These are phyloP conservation scores for Phlebopus sp. DNA, from an alignment of 1,284 basidiomycete species.

Conservation along the genomic window DNA sequence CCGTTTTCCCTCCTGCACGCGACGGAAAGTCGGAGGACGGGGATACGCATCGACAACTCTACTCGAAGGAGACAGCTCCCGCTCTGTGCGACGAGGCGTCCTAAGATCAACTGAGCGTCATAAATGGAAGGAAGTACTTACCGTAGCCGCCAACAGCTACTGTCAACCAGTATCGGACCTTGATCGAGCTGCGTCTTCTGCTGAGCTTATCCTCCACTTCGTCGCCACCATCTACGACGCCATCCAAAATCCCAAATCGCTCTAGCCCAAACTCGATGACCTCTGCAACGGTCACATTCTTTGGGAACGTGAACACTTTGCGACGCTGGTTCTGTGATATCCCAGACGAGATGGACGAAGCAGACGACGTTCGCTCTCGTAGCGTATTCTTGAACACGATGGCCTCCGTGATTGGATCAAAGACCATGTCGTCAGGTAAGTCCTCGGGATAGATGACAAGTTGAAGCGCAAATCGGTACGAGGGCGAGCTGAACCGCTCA, in stretches of 20 bases:
- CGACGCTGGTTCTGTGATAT: constrained; percentile 60
- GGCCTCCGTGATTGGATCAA: constrained; percentile 88
- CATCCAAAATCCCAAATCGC: constrained; percentile 90
- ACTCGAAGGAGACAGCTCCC: constrained; percentile 71
- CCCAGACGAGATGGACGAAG: constrained; percentile 44
- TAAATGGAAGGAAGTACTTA: constrained; percentile 33
- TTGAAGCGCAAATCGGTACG: constrained; percentile 82
- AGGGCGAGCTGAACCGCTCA: constrained; percentile 77
- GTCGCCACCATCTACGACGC: constrained; percentile 96
- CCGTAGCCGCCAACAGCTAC: constrained; percentile 62
- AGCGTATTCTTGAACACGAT: constrained; percentile 79
- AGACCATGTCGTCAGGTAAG: constrained; percentile 89
- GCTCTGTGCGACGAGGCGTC: constrained; percentile 48
- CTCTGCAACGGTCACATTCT: constrained; percentile 94
- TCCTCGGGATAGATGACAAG: constrained; percentile 85
- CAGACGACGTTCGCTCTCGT: constrained; percentile 47
- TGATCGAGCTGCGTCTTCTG: constrained; percentile 73
- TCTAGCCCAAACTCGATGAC: constrained; percentile 92
- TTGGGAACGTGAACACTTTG: constrained; percentile 85
- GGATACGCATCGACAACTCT: constrained; percentile 84
- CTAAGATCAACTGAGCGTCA: neutral
- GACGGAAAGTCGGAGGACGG: constrained; percentile 69
- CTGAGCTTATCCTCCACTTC: constrained; percentile 91
- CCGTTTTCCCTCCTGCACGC: constrained; percentile 67
- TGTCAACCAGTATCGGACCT: constrained; percentile 80